Evolutionary conservation across 2,329 filamentous ascomycete genomes (phyloP).

Genomic region (Amylocarpus encephaloides): DNA sequence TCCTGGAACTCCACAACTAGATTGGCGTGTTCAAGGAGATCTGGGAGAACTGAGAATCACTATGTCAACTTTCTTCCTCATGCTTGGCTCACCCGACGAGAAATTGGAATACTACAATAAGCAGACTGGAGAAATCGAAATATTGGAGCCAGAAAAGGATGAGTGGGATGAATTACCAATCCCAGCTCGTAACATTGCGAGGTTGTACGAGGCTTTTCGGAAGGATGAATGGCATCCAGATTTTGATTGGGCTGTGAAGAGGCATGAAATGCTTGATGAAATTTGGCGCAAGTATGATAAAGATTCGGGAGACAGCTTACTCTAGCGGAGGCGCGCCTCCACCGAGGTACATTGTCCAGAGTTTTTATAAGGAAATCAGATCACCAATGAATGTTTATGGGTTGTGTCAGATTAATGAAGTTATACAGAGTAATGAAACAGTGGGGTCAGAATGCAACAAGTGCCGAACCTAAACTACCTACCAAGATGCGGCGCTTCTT

Average conservation of each 20-base stretch:
- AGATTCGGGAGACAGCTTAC: background rate
- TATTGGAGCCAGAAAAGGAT: conserved; percentile 40
- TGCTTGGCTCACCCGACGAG: conserved; percentile 34
- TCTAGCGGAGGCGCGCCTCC: too few relatives aligned
- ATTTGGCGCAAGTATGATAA: conserved; percentile 14
- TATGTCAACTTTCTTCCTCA: conserved; percentile 27
- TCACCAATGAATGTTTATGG: too few relatives aligned
- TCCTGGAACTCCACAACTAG: conserved; percentile 38
- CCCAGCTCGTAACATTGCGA: conserved; percentile 43
- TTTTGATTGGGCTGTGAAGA: conserved; percentile 37
- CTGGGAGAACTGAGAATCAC: conserved; percentile 44
- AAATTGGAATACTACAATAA: conserved; percentile 47
- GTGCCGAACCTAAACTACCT: too few relatives aligned
- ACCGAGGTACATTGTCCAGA: too few relatives aligned
- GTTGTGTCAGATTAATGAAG: too few relatives aligned
- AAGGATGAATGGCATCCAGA: conserved; percentile 34
- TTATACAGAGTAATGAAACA: too few relatives aligned
- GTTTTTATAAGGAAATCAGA: too few relatives aligned
- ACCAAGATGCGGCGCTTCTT: too few relatives aligned
- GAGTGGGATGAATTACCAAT: conserved; percentile 42
- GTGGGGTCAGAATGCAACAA: too few relatives aligned
- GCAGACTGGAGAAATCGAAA: conserved; percentile 37
- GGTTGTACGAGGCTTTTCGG: conserved; percentile 51
- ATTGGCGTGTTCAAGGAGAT: conserved; percentile 47
- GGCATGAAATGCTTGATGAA: conserved; percentile 43